These are phyloP conservation scores for Gillenia trifoliata DNA, from an alignment of 306 rosid species.

Conservation along the genomic window DNA sequence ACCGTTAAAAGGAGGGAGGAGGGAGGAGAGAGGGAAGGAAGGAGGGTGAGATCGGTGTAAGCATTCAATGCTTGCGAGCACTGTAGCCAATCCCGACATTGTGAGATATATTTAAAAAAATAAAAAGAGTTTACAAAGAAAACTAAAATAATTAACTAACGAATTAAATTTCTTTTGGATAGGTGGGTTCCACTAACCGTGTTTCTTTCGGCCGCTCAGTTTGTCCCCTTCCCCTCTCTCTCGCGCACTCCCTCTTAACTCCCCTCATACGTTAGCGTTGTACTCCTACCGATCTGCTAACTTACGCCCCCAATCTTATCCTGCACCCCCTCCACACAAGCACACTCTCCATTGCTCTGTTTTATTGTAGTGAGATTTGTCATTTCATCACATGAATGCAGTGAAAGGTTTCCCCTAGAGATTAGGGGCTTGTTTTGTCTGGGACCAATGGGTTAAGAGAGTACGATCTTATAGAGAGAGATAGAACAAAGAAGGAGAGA, in stretches of 20 bases:
- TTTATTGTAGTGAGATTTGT: slow-evolving; percentile 13
- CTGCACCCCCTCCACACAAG: background rate
- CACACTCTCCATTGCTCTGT: background rate
- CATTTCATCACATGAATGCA: background rate
- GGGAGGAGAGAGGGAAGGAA: too few relatives aligned
- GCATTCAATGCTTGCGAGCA: too few relatives aligned
- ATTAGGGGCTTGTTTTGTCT: slow-evolving; percentile 11
- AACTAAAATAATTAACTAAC: background rate
- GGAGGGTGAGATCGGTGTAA: too few relatives aligned
- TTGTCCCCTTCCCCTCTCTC: slow-evolving; percentile 27
- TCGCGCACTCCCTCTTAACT: background rate
- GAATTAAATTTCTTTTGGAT: slow-evolving; percentile 13
- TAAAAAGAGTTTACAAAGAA: too few relatives aligned
- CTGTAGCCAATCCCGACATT: too few relatives aligned
- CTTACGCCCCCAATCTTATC: background rate
- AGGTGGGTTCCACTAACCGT: slow-evolving; percentile 47
- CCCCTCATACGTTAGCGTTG: background rate
- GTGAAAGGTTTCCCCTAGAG: slow-evolving; percentile 16
- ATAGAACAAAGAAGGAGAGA: background rate
- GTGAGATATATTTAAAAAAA: background rate
- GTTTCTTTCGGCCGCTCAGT: slow-evolving; percentile 49
- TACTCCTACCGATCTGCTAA: fast-evolving
- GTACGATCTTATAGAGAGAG: slow-evolving; percentile 10
- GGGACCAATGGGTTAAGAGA: slow-evolving; percentile 10
- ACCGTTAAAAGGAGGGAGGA: too few relatives aligned